Evolutionary conservation across 441 rosid species (phyloP).

Genomic region (Isatis lusitanica): DNA sequence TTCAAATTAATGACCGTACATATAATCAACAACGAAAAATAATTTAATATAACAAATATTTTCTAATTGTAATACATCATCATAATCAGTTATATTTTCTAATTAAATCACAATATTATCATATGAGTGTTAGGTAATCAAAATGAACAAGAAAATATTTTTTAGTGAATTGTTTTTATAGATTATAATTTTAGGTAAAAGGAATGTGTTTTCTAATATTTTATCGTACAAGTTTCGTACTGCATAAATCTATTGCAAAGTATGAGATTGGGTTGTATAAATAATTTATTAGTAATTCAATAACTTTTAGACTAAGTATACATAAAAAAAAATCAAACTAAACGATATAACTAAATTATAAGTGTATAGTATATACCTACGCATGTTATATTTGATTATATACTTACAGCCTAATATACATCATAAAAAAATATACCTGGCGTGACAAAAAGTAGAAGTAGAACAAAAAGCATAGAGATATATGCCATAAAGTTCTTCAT

Average conservation of each 20-base stretch:
- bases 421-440: neutral
- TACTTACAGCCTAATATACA: no score
- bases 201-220: no score
- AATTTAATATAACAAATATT: neutral
- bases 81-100: no score
- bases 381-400: neutral
- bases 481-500: slow-evolving; percentile 4
- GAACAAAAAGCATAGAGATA: neutral
- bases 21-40: neutral
- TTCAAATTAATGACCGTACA: neutral
- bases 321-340: no score
- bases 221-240: neutral
- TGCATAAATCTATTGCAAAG: neutral
- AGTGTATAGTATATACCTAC: neutral
- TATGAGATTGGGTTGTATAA: neutral
- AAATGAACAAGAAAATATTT: no score
- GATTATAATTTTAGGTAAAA: no score
- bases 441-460: neutral
- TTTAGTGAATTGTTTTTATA: no score
- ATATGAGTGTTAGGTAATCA: no score
- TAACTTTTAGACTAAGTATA: neutral
- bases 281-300: neutral
- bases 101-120: no score
- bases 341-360: neutral
- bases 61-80: neutral